Conservation (phyloP, 768 basidiomycete species). For the Phanerochaete carnosa region DNA sequence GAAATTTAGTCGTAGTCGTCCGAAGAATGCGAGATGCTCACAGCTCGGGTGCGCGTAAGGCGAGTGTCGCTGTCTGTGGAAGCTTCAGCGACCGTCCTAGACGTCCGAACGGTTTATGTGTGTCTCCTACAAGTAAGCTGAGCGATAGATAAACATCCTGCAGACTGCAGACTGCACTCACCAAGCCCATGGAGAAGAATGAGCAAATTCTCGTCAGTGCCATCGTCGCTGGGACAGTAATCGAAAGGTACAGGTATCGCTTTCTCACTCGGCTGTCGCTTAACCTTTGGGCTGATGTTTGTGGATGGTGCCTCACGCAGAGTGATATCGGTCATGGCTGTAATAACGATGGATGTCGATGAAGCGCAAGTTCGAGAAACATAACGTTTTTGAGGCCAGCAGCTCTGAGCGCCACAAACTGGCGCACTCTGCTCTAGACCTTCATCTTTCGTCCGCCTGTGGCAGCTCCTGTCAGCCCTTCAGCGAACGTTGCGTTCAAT, state of each 20-base stretch:
- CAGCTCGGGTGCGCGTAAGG: constrained; percentile 77
- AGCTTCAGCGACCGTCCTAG: constrained; percentile 72
- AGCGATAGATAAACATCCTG: background rate
- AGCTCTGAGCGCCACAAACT: background rate
- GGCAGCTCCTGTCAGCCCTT: background rate
- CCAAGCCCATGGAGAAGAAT: constrained; percentile 86
- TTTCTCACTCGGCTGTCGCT: constrained; percentile 44
- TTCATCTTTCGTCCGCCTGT: background rate
- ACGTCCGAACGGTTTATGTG: constrained; percentile 69
- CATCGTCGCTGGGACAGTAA: constrained; percentile 76
- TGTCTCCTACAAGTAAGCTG: constrained; percentile 59
- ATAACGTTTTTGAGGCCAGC: background rate
- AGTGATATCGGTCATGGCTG: background rate
- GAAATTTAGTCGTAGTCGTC: background rate
- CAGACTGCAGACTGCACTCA: constrained; percentile 28
- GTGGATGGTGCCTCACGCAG: background rate
- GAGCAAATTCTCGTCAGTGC: constrained; percentile 82
- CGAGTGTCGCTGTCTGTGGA: constrained; percentile 88
- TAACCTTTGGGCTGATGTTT: constrained; percentile 20
- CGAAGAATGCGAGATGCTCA: constrained; percentile 29
- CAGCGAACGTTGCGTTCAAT: too few species aligned
- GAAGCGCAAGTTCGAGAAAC: too few species aligned
- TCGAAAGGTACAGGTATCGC: constrained; percentile 54
- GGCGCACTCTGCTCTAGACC: background rate
- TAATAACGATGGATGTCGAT: background rate